Conservation (phyloP, 192 early-diverging fungal species). For the Coemansia sp. region DNA sequence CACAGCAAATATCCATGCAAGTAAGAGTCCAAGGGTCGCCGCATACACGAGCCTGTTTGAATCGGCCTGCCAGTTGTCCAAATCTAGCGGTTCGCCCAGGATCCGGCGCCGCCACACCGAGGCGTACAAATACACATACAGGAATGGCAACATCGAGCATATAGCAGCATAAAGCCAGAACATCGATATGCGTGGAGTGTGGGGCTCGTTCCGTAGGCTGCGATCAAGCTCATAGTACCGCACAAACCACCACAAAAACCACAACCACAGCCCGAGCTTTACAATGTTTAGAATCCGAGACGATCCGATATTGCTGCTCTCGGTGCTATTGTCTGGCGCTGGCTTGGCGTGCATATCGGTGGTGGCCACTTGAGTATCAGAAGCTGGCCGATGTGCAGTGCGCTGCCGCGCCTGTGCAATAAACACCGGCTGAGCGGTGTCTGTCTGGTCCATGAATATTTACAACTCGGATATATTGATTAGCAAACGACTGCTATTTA, state of each 20-base stretch:
- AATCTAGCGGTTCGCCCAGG: slow-evolving; percentile 38
- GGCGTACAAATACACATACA: slow-evolving; percentile 40
- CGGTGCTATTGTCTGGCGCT: neutral
- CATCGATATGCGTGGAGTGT: slow-evolving; percentile 39
- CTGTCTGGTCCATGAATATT: slow-evolving; percentile 2
- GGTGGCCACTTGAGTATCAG: neutral
- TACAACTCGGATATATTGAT: neutral
- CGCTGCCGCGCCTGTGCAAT: slow-evolving; percentile 28
- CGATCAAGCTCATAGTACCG: slow-evolving; percentile 48
- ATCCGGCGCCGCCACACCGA: slow-evolving; percentile 47
- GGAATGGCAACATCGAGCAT: slow-evolving; percentile 32
- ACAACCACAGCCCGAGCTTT: slow-evolving; percentile 22
- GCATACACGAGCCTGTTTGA: slow-evolving; percentile 33
- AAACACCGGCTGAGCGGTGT: slow-evolving; percentile 22
- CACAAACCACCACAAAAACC: slow-evolving; percentile 36
- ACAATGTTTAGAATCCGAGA: slow-evolving; percentile 6
- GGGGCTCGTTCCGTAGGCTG: slow-evolving; percentile 32
- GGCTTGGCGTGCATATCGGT: neutral
- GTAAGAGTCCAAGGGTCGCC: slow-evolving; percentile 37
- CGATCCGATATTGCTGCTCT: neutral
- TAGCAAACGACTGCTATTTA: neutral
- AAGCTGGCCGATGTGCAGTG: neutral
- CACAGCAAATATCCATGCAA: slow-evolving; percentile 36
- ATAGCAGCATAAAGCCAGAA: slow-evolving; percentile 29
- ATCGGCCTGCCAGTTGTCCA: slow-evolving; percentile 48